Percentiles rank a stretch among this genome's conserved stretches.
Conservation (phyloP, 2,329 filamentous ascomycete genomes). For the Fusarium duplospermum region DNA sequence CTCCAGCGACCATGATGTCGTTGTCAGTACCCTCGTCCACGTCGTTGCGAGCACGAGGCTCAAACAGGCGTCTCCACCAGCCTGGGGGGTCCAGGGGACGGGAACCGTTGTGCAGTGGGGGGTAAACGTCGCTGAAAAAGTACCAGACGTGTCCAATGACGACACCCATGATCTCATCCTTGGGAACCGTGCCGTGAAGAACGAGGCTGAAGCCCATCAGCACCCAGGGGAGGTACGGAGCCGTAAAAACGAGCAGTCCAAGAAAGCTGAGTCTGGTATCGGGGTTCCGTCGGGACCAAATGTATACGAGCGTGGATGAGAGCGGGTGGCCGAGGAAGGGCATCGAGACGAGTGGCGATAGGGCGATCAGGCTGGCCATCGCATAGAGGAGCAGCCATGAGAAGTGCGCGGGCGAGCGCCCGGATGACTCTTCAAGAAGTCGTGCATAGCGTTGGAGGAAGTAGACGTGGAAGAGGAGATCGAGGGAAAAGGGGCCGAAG, state of each 20-base stretch:
- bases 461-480: constrained; percentile 97
- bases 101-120: constrained; percentile 85
- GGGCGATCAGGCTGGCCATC: constrained; percentile 78
- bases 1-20: constrained; percentile 71
- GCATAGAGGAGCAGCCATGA: constrained; percentile 94
- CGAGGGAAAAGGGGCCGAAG: constrained; percentile 93
- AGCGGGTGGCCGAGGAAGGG: constrained; percentile 94
- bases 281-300: constrained; percentile 96
- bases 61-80: constrained; percentile 92
- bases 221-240: constrained; percentile 96
- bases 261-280: constrained; percentile 91
- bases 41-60: constrained; percentile 62
- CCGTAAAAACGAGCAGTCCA: constrained; percentile 89
- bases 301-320: constrained; percentile 94
- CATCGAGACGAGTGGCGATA: constrained; percentile 90
- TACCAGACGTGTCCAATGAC: constrained; percentile 97
- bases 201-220: constrained; percentile 91
- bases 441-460: constrained; percentile 97
- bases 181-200: constrained; percentile 89
- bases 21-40: constrained; percentile 67
- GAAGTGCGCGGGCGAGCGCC: constrained; percentile 90
- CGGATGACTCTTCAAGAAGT: constrained; percentile 94
- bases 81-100: constrained; percentile 87
- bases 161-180: constrained; percentile 96
- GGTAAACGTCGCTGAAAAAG: constrained; percentile 97